A percentile compares a stretch with the other conserved stretches of the same genome.
These are phyloP conservation scores for Alternaria tenuissima DNA, from an alignment of 2,329 filamentous ascomycete species.

Conservation along the genomic window DNA sequence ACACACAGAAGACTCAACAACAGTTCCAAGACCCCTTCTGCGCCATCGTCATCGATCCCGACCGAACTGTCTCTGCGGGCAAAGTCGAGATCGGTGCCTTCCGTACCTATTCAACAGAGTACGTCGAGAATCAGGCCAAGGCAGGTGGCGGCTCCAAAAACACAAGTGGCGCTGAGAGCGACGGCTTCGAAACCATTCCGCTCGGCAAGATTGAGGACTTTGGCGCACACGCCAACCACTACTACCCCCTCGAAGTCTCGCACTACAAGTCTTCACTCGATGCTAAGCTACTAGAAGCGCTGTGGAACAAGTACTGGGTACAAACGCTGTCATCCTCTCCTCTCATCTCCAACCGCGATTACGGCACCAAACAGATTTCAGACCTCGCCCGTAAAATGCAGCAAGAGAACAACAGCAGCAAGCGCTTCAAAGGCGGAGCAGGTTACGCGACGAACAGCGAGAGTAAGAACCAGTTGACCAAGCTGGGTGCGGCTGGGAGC, in stretches of 20 bases:
- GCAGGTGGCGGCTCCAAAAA: slow-evolving; percentile 40
- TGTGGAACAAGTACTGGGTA: slow-evolving; percentile 99
- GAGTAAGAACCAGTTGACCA: slow-evolving; percentile 59
- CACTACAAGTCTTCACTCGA: slow-evolving; percentile 96
- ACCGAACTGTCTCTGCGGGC: slow-evolving; percentile 91
- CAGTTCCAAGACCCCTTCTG: slow-evolving; percentile 88
- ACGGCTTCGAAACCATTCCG: slow-evolving; percentile 80
- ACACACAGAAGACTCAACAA: slow-evolving; percentile 87
- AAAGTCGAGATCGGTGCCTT: slow-evolving; percentile 99
- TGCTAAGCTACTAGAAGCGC: slow-evolving; percentile 80
- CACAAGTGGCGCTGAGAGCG: slow-evolving; percentile 55
- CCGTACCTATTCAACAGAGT: slow-evolving; percentile 82
- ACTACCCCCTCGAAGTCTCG: slow-evolving; percentile 90
- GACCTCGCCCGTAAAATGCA: slow-evolving; percentile 85
- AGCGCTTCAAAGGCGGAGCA: slow-evolving; percentile 38
- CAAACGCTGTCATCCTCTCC: slow-evolving; percentile 92
- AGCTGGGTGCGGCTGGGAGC: slow-evolving; percentile 68
- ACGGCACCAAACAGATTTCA: slow-evolving; percentile 87
- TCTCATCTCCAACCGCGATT: slow-evolving; percentile 90
- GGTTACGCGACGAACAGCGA: slow-evolving; percentile 9
- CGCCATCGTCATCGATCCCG: slow-evolving; percentile 94
- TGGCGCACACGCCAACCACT: slow-evolving; percentile 86
- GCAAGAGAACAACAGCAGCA: slow-evolving; percentile 63
- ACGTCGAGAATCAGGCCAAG: slow-evolving; percentile 59
- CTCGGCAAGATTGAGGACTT: slow-evolving; percentile 96